Conservation (phyloP, 805 yeast species). For the Ogataea kodamae region DNA sequence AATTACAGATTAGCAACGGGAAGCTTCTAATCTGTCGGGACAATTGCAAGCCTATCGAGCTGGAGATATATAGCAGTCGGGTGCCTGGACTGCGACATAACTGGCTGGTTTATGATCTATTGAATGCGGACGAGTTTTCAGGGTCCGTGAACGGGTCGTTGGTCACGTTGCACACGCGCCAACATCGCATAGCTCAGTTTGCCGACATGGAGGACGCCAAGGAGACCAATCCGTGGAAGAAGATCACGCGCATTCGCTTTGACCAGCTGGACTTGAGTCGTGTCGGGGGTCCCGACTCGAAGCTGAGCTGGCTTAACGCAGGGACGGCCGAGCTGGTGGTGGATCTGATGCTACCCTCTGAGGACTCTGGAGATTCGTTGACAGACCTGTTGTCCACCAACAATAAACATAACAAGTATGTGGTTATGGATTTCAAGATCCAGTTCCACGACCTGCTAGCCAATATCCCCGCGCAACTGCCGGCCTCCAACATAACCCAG, state of each 20-base stretch:
- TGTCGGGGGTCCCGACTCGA: constrained; percentile 31
- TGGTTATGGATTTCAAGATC: constrained; percentile 63
- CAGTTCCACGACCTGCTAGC: constrained; percentile 64
- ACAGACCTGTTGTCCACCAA: constrained; percentile 18
- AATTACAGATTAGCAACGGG: constrained; percentile 50
- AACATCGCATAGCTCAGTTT: constrained; percentile 49
- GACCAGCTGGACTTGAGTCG: constrained; percentile 36
- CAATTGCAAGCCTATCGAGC: constrained; percentile 36
- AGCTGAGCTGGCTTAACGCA: constrained; percentile 68
- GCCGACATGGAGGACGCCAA: constrained; percentile 30
- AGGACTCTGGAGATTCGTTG: constrained; percentile 29
- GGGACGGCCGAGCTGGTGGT: constrained; percentile 70
- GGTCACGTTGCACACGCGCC: constrained; percentile 75
- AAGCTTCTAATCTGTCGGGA: constrained; percentile 30
- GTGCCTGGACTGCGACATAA: constrained; percentile 56
- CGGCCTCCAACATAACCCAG: constrained; percentile 49
- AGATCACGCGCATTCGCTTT: constrained; percentile 43
- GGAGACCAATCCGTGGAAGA: constrained; percentile 42
- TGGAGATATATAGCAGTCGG: constrained; percentile 64
- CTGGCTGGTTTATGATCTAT: constrained; percentile 59
- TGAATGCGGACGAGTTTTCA: constrained; percentile 65
- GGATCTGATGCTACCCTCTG: constrained; percentile 67
- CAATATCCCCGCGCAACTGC: constrained; percentile 43
- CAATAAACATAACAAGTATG: constrained; percentile 43
- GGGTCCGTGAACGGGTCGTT: constrained; percentile 74